These are phyloP conservation scores for Flaveria trinervia DNA, from an alignment of 129 eudicot genomes.

Conservation along the genomic window DNA sequence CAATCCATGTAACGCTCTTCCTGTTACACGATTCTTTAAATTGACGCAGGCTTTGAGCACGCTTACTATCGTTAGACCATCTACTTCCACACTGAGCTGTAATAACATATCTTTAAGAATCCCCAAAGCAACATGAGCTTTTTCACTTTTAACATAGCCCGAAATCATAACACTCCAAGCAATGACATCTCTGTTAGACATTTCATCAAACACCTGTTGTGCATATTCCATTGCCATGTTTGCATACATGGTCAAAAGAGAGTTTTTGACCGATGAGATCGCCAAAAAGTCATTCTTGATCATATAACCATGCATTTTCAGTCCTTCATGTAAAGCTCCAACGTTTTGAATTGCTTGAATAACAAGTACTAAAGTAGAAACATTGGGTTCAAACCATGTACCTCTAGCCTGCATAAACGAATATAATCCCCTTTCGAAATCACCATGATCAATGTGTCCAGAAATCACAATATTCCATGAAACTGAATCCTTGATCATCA, in stretches of 20 bases:
- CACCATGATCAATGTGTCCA: conserved; percentile 50
- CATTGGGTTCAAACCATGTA: conserved; percentile 64
- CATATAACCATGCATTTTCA: conserved; percentile 54
- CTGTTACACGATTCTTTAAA: conserved; percentile 36
- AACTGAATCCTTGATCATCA: conserved; percentile 56
- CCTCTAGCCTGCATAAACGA: conserved; percentile 54
- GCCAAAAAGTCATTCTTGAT: conserved; percentile 48
- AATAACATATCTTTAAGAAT: conserved; percentile 53
- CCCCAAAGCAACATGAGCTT: conserved; percentile 41
- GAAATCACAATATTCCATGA: conserved; percentile 75
- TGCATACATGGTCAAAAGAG: conserved; percentile 55
- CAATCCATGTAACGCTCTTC: conserved; percentile 55
- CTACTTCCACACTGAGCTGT: conserved; percentile 34
- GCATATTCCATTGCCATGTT: conserved; percentile 51
- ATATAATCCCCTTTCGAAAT: conserved; percentile 45
- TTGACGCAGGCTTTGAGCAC: conserved; percentile 66
- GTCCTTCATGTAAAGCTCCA: conserved; percentile 42
- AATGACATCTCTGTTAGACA: conserved; percentile 70
- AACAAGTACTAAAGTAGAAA: conserved; percentile 66
- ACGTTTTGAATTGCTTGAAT: conserved; percentile 51
- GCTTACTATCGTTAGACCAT: conserved; percentile 66
- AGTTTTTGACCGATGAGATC: conserved; percentile 54
- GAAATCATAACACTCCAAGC: conserved; percentile 83
- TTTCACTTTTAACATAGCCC: conserved; percentile 54
- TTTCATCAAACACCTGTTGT: conserved; percentile 71